phyloP scores from a whole-genome alignment of 257 asterid species.

The Primulina huaijiensis region DNA sequence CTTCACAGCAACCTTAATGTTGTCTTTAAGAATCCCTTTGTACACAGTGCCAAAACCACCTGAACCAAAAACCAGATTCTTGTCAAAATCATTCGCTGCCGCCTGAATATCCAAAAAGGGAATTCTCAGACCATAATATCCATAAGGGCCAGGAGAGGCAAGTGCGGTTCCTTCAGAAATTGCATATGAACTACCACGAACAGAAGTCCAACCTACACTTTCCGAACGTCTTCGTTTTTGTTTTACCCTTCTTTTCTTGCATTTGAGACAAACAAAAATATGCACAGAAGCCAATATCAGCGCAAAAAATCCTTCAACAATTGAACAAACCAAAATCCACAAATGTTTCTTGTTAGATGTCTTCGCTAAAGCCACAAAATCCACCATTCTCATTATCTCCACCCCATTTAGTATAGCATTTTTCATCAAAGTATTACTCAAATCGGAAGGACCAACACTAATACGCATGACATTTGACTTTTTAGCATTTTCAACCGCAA shows the following conservation, averaged over 20 bases:
- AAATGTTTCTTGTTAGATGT: slow-evolving; percentile 28
- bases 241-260: slow-evolving; percentile 35
- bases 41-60: slow-evolving; percentile 75
- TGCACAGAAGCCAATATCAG: slow-evolving; percentile 30
- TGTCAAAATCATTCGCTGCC: slow-evolving; percentile 65
- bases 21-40: slow-evolving; percentile 51
- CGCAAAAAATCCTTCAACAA: slow-evolving; percentile 41
- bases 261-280: slow-evolving; percentile 26
- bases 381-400: slow-evolving; percentile 68
- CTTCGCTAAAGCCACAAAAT: slow-evolving; percentile 25
- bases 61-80: slow-evolving; percentile 51
- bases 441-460: slow-evolving; percentile 68
- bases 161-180: slow-evolving; percentile 42
- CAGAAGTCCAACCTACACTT: slow-evolving; percentile 61
- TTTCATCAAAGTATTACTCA: slow-evolving; percentile 52
- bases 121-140: slow-evolving; percentile 51
- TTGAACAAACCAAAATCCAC: slow-evolving; percentile 43
- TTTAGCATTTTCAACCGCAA: slow-evolving; percentile 40
- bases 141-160: slow-evolving; percentile 49
- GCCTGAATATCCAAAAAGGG: slow-evolving; percentile 52
- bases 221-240: slow-evolving; percentile 36
- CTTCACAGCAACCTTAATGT: slow-evolving; percentile 60
- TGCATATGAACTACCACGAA: slow-evolving; percentile 55
- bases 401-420: slow-evolving; percentile 80
- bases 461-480: slow-evolving; percentile 38